Percentiles rank a stretch among this genome's conserved stretches.
Conservation (phyloP, 306 rosid genomes). For the Prosopis cineraria region DNA sequence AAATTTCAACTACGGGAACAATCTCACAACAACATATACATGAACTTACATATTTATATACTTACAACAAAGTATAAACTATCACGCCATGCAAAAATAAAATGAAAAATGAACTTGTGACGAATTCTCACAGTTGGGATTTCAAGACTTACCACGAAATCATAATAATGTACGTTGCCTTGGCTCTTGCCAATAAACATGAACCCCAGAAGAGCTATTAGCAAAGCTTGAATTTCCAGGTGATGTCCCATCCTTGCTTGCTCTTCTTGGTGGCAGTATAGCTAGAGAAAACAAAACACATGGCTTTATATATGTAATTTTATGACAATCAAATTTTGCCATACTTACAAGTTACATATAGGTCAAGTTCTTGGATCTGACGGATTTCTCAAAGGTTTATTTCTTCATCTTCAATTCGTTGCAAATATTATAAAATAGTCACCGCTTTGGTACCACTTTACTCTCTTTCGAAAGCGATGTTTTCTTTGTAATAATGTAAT, state of each 20-base stretch:
- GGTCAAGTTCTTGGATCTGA: not conserved
- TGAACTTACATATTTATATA: no score
- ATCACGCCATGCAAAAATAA: no score
- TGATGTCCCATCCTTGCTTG: not conserved
- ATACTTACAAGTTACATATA: slow-evolving; percentile 2
- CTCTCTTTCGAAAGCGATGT: not conserved
- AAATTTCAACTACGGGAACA: no score
- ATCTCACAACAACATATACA: no score
- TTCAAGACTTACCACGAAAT: slow-evolving; percentile 3
- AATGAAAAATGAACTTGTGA: not conserved
- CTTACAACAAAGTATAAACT: no score
- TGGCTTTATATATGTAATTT: not conserved
- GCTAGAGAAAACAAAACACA: not conserved
- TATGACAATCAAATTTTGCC: not conserved
- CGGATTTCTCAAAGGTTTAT: not conserved
- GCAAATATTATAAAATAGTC: not conserved
- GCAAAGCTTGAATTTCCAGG: not conserved
- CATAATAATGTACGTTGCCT: slow-evolving; percentile 26
- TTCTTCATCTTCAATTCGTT: no score
- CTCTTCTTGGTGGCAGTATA: not conserved
- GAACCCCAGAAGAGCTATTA: slow-evolving; percentile 1
- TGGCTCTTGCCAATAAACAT: slow-evolving; percentile 6
- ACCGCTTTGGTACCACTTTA: not conserved
- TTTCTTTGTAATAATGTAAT: not conserved
- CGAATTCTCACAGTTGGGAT: not conserved